Percentiles rank a stretch among this genome's conserved stretches.
phyloP scores from a whole-genome alignment of 2,329 filamentous ascomycete genomes.

The Trichoderma atrobrunneum region DNA sequence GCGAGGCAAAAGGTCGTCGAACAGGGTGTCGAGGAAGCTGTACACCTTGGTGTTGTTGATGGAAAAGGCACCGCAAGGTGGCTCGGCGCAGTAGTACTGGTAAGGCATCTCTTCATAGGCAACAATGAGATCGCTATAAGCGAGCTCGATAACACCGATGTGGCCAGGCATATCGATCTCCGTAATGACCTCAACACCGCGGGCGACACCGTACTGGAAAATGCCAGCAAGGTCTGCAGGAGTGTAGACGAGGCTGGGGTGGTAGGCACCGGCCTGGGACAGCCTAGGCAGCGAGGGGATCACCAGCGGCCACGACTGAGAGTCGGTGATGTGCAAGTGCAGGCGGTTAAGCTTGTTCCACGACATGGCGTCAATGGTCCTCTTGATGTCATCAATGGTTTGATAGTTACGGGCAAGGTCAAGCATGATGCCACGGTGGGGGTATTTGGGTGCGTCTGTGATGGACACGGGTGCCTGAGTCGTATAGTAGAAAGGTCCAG shows the following conservation, averaged over 20 bases:
- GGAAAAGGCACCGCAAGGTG: conserved; percentile 68
- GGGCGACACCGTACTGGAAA: conserved; percentile 66
- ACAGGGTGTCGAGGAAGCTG: conserved; percentile 67
- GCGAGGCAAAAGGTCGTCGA: conserved; percentile 72
- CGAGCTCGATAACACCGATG: conserved; percentile 50
- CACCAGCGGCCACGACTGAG: conserved; percentile 82
- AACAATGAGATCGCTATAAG: conserved; percentile 54
- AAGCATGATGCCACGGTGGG: conserved; percentile 77
- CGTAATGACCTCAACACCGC: conserved; percentile 58
- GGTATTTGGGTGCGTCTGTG: conserved; percentile 67
- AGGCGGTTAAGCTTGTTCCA: conserved; percentile 83
- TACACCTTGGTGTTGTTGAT: conserved; percentile 71
- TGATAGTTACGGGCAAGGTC: conserved; percentile 75
- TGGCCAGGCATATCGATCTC: conserved; percentile 63
- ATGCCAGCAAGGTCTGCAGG: conserved; percentile 62
- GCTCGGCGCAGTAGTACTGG: conserved; percentile 58
- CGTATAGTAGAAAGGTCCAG: conserved; percentile 61
- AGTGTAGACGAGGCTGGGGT: conserved; percentile 64
- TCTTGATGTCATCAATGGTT: conserved; percentile 63
- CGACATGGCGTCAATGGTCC: conserved; percentile 71
- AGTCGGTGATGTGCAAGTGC: conserved; percentile 78
- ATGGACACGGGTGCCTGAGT: conserved; percentile 68
- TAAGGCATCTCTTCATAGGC: conserved; percentile 56
- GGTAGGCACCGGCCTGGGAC: conserved; percentile 70
- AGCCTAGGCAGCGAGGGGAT: conserved; percentile 70